Conservation (phyloP, 2,329 filamentous ascomycete genomes). For the Graphilbum ipis-grandicollis region DNA sequence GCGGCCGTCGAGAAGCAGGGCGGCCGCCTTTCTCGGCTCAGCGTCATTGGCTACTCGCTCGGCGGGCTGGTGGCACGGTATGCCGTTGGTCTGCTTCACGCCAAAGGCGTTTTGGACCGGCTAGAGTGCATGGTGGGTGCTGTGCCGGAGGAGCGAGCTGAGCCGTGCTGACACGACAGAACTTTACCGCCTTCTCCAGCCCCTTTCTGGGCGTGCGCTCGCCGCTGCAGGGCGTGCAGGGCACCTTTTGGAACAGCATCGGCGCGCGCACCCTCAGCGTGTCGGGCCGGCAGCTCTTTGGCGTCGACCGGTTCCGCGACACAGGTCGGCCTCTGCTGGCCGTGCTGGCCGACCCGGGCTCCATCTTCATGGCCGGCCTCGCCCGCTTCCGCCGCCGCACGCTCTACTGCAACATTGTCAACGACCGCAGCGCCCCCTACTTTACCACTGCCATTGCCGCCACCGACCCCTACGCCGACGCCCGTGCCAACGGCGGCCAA, state of each 20-base stretch:
- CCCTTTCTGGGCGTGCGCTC: slow-evolving; percentile 65
- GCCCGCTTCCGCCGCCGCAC: slow-evolving; percentile 58
- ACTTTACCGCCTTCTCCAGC: slow-evolving; percentile 84
- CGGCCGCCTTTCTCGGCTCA: slow-evolving; percentile 62
- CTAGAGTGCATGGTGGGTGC: slow-evolving; percentile 68
- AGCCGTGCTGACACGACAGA: slow-evolving; percentile 26
- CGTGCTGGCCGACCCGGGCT: slow-evolving; percentile 65
- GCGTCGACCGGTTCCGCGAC: slow-evolving; percentile 68
- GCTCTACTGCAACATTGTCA: slow-evolving; percentile 73
- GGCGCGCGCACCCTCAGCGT: slow-evolving; percentile 66
- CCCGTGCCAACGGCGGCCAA: slow-evolving; percentile 18
- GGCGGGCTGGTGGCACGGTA: slow-evolving; percentile 79
- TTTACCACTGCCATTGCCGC: slow-evolving; percentile 69
- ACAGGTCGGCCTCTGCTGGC: slow-evolving; percentile 67
- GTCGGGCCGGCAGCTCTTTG: slow-evolving; percentile 76
- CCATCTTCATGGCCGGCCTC: slow-evolving; percentile 71
- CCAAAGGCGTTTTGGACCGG: slow-evolving; percentile 61
- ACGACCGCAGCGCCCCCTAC: slow-evolving; percentile 66
- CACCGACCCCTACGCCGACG: slow-evolving; percentile 52
- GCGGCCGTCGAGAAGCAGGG: slow-evolving; percentile 40
- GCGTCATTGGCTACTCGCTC: slow-evolving; percentile 76
- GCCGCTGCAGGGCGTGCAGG: slow-evolving; percentile 47
- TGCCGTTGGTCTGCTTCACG: slow-evolving; percentile 66
- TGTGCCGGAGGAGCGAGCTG: too few relatives aligned
- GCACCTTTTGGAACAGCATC: slow-evolving; percentile 64